Evolutionary conservation across 148 eudicot genomes (phyloP).

Genomic region (Pharnaceum exiguum): DNA sequence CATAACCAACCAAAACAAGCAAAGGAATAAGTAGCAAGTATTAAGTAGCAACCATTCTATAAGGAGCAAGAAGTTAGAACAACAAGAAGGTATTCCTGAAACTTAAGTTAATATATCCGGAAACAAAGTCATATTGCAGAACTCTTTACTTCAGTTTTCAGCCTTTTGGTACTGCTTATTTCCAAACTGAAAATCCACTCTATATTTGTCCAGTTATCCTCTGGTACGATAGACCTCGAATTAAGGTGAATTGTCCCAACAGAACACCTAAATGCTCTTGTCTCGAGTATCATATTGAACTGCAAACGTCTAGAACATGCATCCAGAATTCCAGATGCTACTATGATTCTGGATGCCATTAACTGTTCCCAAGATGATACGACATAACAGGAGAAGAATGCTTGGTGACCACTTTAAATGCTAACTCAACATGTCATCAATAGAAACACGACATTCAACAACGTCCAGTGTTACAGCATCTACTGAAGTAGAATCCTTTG

Average conservation of each 20-base stretch:
- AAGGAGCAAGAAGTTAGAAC: too few species aligned
- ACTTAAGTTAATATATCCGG: too few species aligned
- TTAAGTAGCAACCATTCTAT: too few species aligned
- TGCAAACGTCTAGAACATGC: background rate
- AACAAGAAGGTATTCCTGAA: too few species aligned
- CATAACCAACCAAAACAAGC: too few species aligned
- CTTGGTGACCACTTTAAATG: too few species aligned
- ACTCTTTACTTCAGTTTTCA: background rate
- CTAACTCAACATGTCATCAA: background rate
- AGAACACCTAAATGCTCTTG: background rate
- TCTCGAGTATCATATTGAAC: background rate
- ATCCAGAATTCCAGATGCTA: too few species aligned
- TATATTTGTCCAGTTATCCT: background rate
- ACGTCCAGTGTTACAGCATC: background rate
- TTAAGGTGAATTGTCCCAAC: background rate
- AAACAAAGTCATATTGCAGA: background rate
- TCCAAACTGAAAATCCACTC: background rate
- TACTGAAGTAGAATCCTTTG: background rate
- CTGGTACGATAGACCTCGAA: background rate
- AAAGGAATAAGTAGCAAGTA: too few species aligned
- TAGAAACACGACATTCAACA: background rate
- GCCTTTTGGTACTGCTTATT: background rate
- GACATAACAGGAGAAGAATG: too few species aligned
- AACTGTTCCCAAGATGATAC: too few species aligned
- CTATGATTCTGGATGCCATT: too few species aligned